Evolutionary conservation across 495 filamentous ascomycete genomes (phyloP), one percentile per base, ranked within the genome.

Genomic region (Lepraria neglecta): DNA sequence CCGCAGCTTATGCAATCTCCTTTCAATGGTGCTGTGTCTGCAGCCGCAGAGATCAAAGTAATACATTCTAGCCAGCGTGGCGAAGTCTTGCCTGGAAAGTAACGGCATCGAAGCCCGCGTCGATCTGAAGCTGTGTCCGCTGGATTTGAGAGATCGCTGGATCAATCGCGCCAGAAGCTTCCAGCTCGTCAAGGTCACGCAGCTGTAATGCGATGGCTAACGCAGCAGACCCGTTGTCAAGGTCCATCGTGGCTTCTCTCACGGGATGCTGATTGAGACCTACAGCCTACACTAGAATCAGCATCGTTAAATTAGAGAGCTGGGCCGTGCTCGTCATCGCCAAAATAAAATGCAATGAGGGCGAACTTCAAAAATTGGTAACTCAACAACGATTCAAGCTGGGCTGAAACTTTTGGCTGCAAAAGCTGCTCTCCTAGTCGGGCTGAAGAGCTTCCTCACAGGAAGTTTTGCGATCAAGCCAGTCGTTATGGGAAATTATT

Each of bases 151-250:
- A n/a, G 15, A 43, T 6, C 3, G 7, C 0, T 24, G 40, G 24
- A 19, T 57, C 35, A 15, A 24, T 40, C 7, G 5, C 38, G 3
- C 55, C 33, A 3, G 19, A 43, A 21, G 38, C 35, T n/a, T 57
- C 38, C 10, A 57, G 55, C 17, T 57, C 55, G 2, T 45, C 12
- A 17, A 35, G 3, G 30, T 56, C 53, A 19, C 30, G 24, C 2
- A 57, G 10, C 17, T 57, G 55, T 12, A 57, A n/a, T 24, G n/a
- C 9, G 21, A 57, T 57, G 2, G 35, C 35, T 6, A 57, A 11
- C 35, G 14, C 27, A 4, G 55, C 55, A n/a, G 55, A 43, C 55
- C 21, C 33, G 12, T 57, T 46, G 55, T 57, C 35, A 7, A 57
- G 15, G n/a, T 35, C 12, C 31, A 33, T 31, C 4, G 11, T n/a